Evolutionary conservation across 2,329 filamentous ascomycete genomes (phyloP).

Genomic region (Cryphonectria japonica): DNA sequence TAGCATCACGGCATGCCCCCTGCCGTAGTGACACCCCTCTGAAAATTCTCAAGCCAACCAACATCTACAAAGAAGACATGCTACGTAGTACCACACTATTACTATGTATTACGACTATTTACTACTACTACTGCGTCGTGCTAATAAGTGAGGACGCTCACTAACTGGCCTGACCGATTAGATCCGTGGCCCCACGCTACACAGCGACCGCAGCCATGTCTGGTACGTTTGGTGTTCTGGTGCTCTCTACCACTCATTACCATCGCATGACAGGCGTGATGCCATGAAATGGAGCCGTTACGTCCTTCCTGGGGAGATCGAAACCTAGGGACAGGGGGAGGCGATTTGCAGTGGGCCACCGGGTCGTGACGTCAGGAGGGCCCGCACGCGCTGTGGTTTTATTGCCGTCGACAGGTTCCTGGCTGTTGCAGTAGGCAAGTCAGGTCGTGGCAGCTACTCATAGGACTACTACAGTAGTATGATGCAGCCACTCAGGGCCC

Average conservation of each 20-base stretch:
- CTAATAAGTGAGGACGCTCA: neutral
- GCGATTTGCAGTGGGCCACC: neutral
- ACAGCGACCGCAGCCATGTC: neutral
- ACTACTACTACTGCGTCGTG: too few relatives aligned
- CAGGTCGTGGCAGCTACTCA: neutral
- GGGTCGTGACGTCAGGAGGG: neutral
- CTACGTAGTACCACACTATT: neutral
- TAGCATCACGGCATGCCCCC: neutral
- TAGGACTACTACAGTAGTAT: neutral
- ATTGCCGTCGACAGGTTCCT: neutral
- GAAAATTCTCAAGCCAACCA: neutral
- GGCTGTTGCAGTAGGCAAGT: neutral
- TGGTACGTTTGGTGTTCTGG: neutral
- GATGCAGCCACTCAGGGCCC: neutral
- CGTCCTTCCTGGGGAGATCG: neutral
- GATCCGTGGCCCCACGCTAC: too few relatives aligned
- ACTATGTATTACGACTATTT: too few relatives aligned
- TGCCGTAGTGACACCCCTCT: neutral
- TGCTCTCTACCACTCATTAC: neutral
- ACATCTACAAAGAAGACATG: neutral
- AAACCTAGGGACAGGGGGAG: neutral
- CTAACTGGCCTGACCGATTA: too few relatives aligned
- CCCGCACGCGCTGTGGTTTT: neutral
- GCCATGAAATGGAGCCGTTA: too few relatives aligned
- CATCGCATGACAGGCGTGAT: neutral